Percentiles rank a stretch among this genome's conserved stretches.
These are phyloP conservation scores for Chytriomyces hyalinus DNA, from an alignment of 192 early-diverging fungal genomes.

Conservation along the genomic window DNA sequence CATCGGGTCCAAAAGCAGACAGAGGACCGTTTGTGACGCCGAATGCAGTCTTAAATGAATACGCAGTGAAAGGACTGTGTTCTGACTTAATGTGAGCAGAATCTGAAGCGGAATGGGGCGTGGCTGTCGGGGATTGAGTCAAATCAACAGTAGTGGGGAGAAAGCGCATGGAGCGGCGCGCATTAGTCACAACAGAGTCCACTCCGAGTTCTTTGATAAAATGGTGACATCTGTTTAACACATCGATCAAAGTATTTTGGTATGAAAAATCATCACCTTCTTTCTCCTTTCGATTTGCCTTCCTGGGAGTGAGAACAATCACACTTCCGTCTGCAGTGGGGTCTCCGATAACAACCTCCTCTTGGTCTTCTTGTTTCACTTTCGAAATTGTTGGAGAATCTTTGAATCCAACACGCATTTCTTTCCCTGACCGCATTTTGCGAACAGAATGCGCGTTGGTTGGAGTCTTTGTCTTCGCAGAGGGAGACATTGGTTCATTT, in stretches of 20 bases:
- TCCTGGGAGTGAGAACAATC: conserved; percentile 31
- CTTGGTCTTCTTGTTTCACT: background rate
- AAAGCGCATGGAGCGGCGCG: conserved; percentile 25
- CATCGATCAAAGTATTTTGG: no score
- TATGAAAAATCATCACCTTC: background rate
- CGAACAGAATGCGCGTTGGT: background rate
- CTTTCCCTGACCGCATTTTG: conserved; percentile 15
- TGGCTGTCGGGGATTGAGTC: background rate
- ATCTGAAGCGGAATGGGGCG: background rate
- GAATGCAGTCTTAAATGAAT: no score
- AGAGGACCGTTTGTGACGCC: background rate
- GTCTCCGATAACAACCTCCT: background rate
- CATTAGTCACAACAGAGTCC: conserved; percentile 39
- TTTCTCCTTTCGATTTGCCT: conserved; percentile 35
- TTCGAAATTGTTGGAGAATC: background rate
- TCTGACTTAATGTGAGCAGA: conserved; percentile 1
- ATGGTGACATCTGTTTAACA: no score
- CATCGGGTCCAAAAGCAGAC: conserved; percentile 16
- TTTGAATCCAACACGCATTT: conserved; percentile 10
- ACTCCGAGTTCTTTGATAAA: conserved; percentile 24
- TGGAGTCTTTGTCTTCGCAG: background rate
- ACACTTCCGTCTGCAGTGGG: conserved; percentile 21
- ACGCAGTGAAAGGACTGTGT: background rate
- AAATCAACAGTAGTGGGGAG: conserved; percentile 11
- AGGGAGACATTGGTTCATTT: background rate